phyloP scores from a whole-genome alignment of 306 rosid species.

The Psophocarpus tetragonolobus region DNA sequence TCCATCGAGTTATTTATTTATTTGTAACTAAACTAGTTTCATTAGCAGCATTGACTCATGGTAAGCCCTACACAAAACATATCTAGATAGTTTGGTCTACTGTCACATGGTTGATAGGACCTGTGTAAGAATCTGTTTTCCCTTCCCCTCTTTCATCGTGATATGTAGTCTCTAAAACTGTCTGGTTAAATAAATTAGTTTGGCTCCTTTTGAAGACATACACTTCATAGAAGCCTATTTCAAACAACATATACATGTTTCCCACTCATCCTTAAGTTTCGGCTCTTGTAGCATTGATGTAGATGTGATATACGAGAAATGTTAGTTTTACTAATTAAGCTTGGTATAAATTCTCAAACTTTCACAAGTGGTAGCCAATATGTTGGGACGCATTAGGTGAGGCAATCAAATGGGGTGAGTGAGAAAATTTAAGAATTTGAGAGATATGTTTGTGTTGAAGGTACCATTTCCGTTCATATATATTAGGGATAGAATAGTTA shows the following conservation, averaged over 20 bases:
- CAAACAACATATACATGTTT: neutral
- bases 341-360: neutral
- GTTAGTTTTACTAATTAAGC: neutral
- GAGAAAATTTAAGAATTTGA: neutral
- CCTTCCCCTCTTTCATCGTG: neutral
- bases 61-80: neutral
- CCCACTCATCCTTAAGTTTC: neutral
- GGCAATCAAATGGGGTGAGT: neutral
- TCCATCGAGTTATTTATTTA: too few relatives aligned
- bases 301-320: neutral
- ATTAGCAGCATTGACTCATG: neutral
- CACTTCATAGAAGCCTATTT: neutral
- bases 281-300: neutral
- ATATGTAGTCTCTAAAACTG: neutral
- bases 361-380: neutral
- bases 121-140: neutral
- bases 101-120: neutral
- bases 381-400: slow-evolving; percentile 10
- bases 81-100: neutral
- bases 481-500: slow-evolving; percentile 15
- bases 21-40: neutral
- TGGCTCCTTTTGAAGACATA: neutral
- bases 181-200: neutral
- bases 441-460: neutral
- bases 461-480: slow-evolving; percentile 12